These are phyloP conservation scores for Sporothrix pallida DNA, from an alignment of 2,329 filamentous ascomycete species.

Conservation along the genomic window DNA sequence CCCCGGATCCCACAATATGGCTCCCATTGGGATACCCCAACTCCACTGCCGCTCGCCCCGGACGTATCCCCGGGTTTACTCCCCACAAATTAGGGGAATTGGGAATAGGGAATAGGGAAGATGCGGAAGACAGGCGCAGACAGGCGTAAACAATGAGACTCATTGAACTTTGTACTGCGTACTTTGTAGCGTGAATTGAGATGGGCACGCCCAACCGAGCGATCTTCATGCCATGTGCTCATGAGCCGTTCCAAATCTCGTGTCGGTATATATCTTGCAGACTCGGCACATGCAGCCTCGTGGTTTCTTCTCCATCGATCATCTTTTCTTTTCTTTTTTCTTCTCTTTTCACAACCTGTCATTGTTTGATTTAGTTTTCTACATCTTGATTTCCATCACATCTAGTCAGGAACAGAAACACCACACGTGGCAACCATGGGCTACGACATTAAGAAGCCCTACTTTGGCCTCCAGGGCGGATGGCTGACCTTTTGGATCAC, in stretches of 20 bases:
- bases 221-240: slow-evolving; percentile 1
- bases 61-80: slow-evolving; percentile 7
- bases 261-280: slow-evolving; percentile 8
- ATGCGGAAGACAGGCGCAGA: neutral
- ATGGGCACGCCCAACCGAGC: neutral
- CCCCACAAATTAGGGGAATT: neutral
- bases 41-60: neutral
- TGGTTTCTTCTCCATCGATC: neutral
- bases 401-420: neutral
- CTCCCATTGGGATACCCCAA: neutral
- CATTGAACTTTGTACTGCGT: neutral
- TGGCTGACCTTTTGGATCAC: slow-evolving; percentile 28
- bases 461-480: slow-evolving; percentile 22
- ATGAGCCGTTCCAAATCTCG: neutral
- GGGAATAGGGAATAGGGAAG: neutral
- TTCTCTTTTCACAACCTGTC: neutral
- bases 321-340: neutral
- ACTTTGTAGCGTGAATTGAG: neutral
- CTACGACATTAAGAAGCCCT: slow-evolving; percentile 4
- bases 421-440: slow-evolving; percentile 16
- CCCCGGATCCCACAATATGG: neutral
- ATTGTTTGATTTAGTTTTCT: neutral
- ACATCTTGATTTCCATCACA: neutral
- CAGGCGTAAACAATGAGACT: neutral
- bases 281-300: slow-evolving; percentile 18